Base-by-base conservation (phyloP, 2,329 filamentous ascomycete genomes). In the Colletotrichum eleusines region DNA sequence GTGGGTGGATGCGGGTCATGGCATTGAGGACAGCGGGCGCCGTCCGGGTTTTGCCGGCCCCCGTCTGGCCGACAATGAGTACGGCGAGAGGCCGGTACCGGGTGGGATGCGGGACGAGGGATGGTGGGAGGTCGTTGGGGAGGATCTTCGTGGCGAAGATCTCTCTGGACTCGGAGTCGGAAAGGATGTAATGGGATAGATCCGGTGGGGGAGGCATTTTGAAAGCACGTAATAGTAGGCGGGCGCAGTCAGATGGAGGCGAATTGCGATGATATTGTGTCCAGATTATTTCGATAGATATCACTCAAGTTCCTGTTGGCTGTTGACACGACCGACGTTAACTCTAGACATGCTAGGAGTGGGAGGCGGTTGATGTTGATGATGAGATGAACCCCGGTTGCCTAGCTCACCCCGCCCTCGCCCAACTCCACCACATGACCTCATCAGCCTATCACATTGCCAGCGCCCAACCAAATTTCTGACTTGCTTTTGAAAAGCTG, bases 31-130 rank as follows among this genome's bases (percentile, higher is more conserved):
- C 76, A 42, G 76, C 74, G 2, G 82, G 83, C 14, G 83, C 81
- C 1, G 83, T 78, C 65, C 80, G 80, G 20, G 84, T 85, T 71
- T 86, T 86, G 62, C 84, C 84, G 18, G 84, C 83, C 74, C 84
- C 84, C 6, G 84, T 86, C 73, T 85, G 84, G 71, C 84, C 84
- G 33, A 85, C 80, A 18, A 84, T 76, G 26, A 86, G 77, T 55
- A 86, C 75, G 42, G 81, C 84, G 18, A 84, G 76, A 46, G 82
- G 82, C 64, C 38, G 65, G 35, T 40, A 9, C n/a, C 66, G 54
- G 28, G 28, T 26, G 16, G 60, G 71, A 26, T 68, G 71, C 57
- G 68, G 60, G 23, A 44, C 50, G 28, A 74, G 53, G 7, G 48
- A n/a, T 53, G 62, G 40, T 63, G 75, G 70, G 48, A 84, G 77